Evolutionary conservation across 345 rosid genomes (phyloP).

Genomic region (Citrus australasica): DNA sequence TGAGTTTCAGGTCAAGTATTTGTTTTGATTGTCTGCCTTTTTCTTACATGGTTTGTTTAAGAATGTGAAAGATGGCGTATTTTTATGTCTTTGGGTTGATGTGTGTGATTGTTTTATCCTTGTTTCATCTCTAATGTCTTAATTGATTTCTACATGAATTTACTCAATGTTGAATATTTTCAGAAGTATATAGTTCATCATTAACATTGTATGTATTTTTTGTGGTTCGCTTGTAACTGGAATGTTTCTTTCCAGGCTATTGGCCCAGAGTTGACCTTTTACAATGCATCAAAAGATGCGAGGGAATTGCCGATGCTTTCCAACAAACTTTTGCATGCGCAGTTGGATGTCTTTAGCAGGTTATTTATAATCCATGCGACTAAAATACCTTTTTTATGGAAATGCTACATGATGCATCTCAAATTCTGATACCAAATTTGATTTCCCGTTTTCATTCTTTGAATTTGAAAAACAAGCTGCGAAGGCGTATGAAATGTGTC

Average conservation of each 20-base stretch:
- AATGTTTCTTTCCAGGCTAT: constrained; percentile 61
- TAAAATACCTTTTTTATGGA: neutral
- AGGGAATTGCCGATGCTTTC: constrained; percentile 61
- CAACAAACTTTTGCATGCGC: constrained; percentile 90
- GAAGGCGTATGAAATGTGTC: neutral
- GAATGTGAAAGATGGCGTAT: neutral
- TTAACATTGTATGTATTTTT: constrained; percentile 10
- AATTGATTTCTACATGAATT: neutral
- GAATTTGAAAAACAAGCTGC: neutral
- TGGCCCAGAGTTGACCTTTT: constrained; percentile 93
- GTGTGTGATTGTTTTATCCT: neutral
- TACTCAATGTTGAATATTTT: neutral
- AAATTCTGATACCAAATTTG: neutral
- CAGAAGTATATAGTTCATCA: neutral
- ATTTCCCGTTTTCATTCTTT: neutral
- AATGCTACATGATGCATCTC: neutral
- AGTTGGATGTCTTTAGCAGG: constrained; percentile 86
- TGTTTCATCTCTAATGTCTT: neutral
- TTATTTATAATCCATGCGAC: constrained; percentile 16
- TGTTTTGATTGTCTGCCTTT: neutral
- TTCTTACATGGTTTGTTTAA: neutral
- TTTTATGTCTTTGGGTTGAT: neutral
- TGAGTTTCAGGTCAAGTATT: constrained; percentile 71
- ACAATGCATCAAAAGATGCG: constrained; percentile 68
- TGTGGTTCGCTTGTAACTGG: constrained; percentile 11